Base-by-base conservation (phyloP, 1,284 basidiomycete species). In the Trametes versicolor region DNA sequence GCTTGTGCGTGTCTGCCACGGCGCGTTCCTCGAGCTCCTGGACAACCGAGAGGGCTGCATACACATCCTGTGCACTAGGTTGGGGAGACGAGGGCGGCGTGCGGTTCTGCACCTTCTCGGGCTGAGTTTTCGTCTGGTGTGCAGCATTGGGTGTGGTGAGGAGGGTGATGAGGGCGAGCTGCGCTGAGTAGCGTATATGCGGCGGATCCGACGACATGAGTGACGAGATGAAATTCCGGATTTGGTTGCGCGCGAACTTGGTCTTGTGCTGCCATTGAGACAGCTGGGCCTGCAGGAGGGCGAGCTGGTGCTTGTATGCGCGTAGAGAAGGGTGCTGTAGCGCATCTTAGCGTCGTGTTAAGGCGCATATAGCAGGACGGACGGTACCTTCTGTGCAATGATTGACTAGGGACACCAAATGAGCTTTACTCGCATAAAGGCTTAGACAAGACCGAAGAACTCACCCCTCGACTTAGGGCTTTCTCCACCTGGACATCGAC, bases 261-360 rank as follows among this genome's bases (percentile, higher is more conserved):
- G 79, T 70, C 71, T 89, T 90, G 47, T 85, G 79, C 61, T 84
- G 82, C 76, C 80, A 82, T 43, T 77, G 75, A 0, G 88, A 82
- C 12, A 89, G 78, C 47, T 84, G 85, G 2, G 87, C 85, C 43
- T 88, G 88, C 39, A 90, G 82, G 36, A 87, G 79, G 0, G 83
- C 82, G 23, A 92, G 75, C 66, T 86, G 83, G 17, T 85, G 84
- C 56, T 82, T 85, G 71, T 88, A 88, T 19, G 81, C 75, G 56
- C 85, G 80, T 12, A 92, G 79, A 10, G 88, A 83, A 2, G 91
- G 87, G 69, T 90, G 86, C 86, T 90, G 63, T 0, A 62, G 6
- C 15, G 2, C 15, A 49, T 15, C 43, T 58, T 21, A 70, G 27
- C 19, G 4, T 29, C 21, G 34, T 10, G 43, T 8, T 4, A 2